A percentile compares a stretch with the other conserved stretches of the same genome.
These are phyloP conservation scores for Erysimum cheiri DNA, from an alignment of 441 rosid species.

Conservation along the genomic window DNA sequence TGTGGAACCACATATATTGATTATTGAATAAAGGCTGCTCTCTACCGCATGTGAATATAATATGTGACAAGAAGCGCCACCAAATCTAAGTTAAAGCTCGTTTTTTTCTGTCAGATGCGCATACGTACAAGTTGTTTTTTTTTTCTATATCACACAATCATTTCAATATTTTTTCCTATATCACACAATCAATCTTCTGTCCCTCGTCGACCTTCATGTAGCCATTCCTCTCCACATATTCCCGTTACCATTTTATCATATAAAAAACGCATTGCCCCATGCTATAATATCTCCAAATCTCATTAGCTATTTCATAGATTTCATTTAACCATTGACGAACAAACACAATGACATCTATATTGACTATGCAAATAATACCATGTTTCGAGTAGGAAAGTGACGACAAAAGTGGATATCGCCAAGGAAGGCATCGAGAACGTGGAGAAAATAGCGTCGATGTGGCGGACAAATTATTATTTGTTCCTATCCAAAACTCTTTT, in stretches of 20 bases:
- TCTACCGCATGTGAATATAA: conserved; percentile 37
- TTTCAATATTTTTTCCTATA: neutral
- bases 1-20: conserved; percentile 36
- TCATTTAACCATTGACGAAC: neutral
- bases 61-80: conserved; percentile 47
- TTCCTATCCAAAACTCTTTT: conserved; percentile 28
- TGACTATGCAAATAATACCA: conserved; percentile 8
- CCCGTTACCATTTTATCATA: neutral
- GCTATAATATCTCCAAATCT: conserved; percentile 12
- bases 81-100: conserved; percentile 37
- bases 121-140: neutral
- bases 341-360: neutral
- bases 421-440: neutral
- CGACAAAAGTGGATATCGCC: conserved; percentile 2
- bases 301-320: neutral
- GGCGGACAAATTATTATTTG: conserved; percentile 15
- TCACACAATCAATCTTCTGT: neutral
- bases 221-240: conserved; percentile 13
- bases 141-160: neutral
- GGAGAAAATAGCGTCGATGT: conserved; percentile 20
- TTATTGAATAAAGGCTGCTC: conserved; percentile 26
- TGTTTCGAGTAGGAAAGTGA: neutral
- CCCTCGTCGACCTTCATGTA: conserved; percentile 18
- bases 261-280: neutral
- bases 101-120: conserved; percentile 24